phyloP scores from a whole-genome alignment of 371 early-diverging fungal genomes.

The Catenaria anguillulae region DNA sequence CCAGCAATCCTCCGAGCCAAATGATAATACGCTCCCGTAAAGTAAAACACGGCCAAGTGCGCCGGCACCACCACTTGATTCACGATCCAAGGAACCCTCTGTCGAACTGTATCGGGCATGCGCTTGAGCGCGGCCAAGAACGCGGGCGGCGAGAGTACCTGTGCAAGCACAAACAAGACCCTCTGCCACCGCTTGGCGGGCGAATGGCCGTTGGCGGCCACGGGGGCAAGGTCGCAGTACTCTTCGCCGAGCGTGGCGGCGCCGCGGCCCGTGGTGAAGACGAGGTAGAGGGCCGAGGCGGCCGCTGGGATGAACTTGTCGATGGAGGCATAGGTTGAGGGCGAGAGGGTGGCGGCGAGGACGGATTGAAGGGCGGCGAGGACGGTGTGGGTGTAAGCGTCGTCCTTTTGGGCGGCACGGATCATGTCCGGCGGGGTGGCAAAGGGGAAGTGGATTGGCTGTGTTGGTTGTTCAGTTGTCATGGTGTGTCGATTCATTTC shows the following conservation, averaged over 20 bases:
- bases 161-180: too few species aligned
- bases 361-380: too few species aligned
- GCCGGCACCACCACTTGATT: not conserved
- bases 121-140: not conserved
- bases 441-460: constrained; percentile 46
- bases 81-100: too few species aligned
- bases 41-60: constrained; percentile 5
- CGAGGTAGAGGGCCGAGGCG: not conserved
- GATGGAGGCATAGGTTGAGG: too few species aligned
- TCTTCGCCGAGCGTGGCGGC: constrained; percentile 84
- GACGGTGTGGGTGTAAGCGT: too few species aligned
- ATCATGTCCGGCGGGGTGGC: constrained; percentile 74
- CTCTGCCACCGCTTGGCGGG: too few species aligned
- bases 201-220: constrained; percentile 25
- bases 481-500: not conserved
- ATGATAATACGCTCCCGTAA: not conserved
- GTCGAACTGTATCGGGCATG: too few species aligned
- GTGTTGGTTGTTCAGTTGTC: constrained; percentile 8
- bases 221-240: constrained; percentile 72
- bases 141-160: too few species aligned
- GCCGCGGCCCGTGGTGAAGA: constrained; percentile 25
- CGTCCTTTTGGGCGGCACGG: constrained; percentile 75
- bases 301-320: constrained; percentile 40
- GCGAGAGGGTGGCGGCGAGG: too few species aligned
- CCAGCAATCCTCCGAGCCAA: not conserved